These are phyloP conservation scores for Ceratobasidium sp. DNA, from an alignment of 1,284 basidiomycete species.

Conservation along the genomic window DNA sequence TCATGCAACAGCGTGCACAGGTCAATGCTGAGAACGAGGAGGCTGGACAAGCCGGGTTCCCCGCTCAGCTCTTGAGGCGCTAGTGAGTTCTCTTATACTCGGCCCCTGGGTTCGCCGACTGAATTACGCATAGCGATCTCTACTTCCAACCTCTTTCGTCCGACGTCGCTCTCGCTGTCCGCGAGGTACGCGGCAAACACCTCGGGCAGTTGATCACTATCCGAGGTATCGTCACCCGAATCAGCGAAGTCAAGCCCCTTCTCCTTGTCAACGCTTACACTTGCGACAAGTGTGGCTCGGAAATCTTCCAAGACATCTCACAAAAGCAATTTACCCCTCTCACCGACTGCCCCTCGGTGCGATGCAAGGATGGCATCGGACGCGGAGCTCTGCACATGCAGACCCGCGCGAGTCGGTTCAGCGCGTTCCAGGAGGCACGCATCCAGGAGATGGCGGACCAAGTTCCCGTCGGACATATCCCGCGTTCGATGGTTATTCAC, in stretches of 20 bases:
- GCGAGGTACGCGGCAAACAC: conserved; percentile 87
- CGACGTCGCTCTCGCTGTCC: conserved; percentile 81
- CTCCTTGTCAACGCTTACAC: conserved; percentile 98
- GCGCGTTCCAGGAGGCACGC: conserved; percentile 98
- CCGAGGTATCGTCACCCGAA: conserved; percentile 97
- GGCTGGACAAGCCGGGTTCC: conserved; percentile 75
- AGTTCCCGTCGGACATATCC: conserved; percentile 99
- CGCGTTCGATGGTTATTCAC: conserved; percentile 97
- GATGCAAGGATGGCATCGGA: conserved; percentile 85
- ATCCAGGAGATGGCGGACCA: conserved; percentile 99
- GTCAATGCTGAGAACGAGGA: conserved; percentile 71
- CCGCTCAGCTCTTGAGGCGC: conserved; percentile 90
- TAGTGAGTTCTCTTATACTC: conserved; percentile 75
- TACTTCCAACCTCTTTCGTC: conserved; percentile 90
- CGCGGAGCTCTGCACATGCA: conserved; percentile 97
- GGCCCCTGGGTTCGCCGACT: neutral
- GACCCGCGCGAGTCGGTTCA: conserved; percentile 96
- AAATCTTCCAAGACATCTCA: conserved; percentile 99
- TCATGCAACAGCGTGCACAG: conserved; percentile 93
- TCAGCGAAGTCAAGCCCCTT: conserved; percentile 98
- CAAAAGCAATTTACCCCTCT: conserved; percentile 93
- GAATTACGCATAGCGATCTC: conserved; percentile 74
- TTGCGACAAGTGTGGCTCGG: conserved; percentile 97
- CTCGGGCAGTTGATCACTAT: conserved; percentile 95
- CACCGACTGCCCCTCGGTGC: conserved; percentile 85